Conservation (phyloP, 2,329 filamentous ascomycete genomes). For the Geosmithia morbida region DNA sequence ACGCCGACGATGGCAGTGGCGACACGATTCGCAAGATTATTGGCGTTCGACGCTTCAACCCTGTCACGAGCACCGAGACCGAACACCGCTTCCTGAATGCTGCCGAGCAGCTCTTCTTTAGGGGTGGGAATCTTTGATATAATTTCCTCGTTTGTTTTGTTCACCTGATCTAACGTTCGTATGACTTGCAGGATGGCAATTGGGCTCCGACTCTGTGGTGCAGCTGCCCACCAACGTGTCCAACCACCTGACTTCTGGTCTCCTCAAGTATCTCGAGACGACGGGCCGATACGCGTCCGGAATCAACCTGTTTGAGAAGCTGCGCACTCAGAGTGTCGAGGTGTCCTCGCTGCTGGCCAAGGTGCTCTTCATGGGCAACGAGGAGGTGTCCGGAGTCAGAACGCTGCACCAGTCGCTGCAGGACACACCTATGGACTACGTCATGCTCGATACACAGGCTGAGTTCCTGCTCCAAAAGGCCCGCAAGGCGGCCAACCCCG, state of each 20-base stretch:
- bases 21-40: slow-evolving; percentile 95
- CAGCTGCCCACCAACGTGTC: slow-evolving; percentile 95
- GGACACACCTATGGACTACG: slow-evolving; percentile 93
- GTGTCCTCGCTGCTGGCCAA: slow-evolving; percentile 86
- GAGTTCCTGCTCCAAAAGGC: slow-evolving; percentile 85
- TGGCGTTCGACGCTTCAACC: slow-evolving; percentile 93
- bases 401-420: slow-evolving; percentile 79
- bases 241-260: slow-evolving; percentile 87
- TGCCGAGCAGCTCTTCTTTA: slow-evolving; percentile 89
- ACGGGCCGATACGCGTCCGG: slow-evolving; percentile 89
- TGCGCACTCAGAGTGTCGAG: slow-evolving; percentile 79
- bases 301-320: slow-evolving; percentile 95
- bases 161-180: neutral
- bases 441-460: slow-evolving; percentile 87
- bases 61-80: slow-evolving; percentile 93
- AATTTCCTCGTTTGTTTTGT: neutral
- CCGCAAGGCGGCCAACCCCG: slow-evolving; percentile 32
- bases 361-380: slow-evolving; percentile 86
- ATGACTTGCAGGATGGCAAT: slow-evolving; percentile 64
- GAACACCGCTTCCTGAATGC: slow-evolving; percentile 93
- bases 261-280: slow-evolving; percentile 88
- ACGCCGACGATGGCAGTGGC: slow-evolving; percentile 88
- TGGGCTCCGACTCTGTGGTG: slow-evolving; percentile 92
- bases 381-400: slow-evolving; percentile 90
- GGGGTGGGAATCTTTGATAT: slow-evolving; percentile 38